phyloP scores from a whole-genome alignment of 345 rosid species.

The Populus ilicifolia region DNA sequence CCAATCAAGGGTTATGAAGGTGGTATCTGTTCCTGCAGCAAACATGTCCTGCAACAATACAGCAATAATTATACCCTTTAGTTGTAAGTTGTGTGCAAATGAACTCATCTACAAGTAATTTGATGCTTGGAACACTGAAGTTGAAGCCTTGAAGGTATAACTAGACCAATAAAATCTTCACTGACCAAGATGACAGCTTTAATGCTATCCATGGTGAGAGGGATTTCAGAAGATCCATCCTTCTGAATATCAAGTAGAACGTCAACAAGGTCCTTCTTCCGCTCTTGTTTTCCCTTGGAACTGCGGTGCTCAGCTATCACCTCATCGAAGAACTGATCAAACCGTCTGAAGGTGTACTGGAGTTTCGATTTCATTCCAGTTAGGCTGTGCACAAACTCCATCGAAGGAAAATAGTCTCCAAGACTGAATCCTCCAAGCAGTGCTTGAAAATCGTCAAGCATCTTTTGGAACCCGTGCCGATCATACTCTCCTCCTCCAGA shows the following conservation, averaged over 20 bases:
- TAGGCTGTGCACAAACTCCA: constrained; percentile 21
- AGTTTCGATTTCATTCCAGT: constrained; percentile 25
- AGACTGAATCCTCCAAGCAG: constrained; percentile 28
- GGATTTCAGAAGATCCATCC: constrained; percentile 9
- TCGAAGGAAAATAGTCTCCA: constrained; percentile 25
- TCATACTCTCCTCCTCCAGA: constrained; percentile 30
- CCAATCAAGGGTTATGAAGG: constrained; percentile 24
- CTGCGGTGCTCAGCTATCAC: constrained; percentile 14
- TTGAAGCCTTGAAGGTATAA: neutral
- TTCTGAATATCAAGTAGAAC: constrained; percentile 19
- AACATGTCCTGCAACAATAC: constrained; percentile 23
- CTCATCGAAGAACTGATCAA: constrained; percentile 21
- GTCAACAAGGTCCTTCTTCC: constrained; percentile 21
- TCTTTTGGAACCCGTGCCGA: constrained; percentile 38
- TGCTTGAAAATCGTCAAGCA: constrained; percentile 39
- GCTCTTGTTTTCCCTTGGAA: constrained; percentile 5
- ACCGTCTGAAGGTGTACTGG: constrained; percentile 1
- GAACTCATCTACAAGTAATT: neutral
- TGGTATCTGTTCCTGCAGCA: constrained; percentile 26
- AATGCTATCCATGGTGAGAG: constrained; percentile 17
- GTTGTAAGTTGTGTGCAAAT: neutral
- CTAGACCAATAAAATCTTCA: neutral
- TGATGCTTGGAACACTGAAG: neutral
- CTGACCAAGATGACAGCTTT: constrained; percentile 27
- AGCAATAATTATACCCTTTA: neutral